Conservation (phyloP, 2,329 filamentous ascomycete genomes). For the Nannizzia gypsea region DNA sequence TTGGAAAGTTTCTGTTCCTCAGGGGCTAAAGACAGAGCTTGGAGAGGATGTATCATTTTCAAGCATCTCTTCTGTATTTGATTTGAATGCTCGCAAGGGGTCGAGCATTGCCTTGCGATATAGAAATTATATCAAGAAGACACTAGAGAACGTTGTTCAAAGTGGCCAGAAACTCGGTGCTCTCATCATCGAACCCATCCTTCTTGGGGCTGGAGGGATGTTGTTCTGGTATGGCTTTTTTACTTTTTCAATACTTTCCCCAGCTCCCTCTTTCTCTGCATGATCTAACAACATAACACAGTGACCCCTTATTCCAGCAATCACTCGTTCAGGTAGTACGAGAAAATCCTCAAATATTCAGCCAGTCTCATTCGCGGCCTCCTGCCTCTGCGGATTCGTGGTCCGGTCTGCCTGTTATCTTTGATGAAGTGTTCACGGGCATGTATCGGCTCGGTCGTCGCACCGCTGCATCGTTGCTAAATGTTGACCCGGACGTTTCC, state of each 20-base stretch:
- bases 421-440: conserved; percentile 81
- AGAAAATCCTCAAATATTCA: conserved; percentile 45
- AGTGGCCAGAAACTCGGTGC: conserved; percentile 61
- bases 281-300: conserved; percentile 30
- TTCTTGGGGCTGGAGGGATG: conserved; percentile 78
- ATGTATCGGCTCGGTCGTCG: conserved; percentile 68
- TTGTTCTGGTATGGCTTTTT: conserved; percentile 50
- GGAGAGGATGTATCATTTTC: conserved; percentile 36
- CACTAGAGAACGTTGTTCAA: conserved; percentile 38
- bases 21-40: conserved; percentile 37
- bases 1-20: conserved; percentile 53
- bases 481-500: conserved; percentile 58
- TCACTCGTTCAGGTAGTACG: conserved; percentile 58
- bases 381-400: conserved; percentile 36
- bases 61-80: conserved; percentile 48
- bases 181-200: conserved; percentile 65
- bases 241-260: conserved; percentile 11
- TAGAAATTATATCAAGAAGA: conserved; percentile 45
- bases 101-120: conserved; percentile 44
- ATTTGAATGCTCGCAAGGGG: conserved; percentile 40
- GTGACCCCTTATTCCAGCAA: conserved; percentile 70
- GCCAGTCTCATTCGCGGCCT: conserved; percentile 9
- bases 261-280: not conserved
- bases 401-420: conserved; percentile 65
- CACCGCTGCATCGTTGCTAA: conserved; percentile 58